A percentile compares a stretch with the other conserved stretches of the same genome.
Conservation (phyloP, 176 grass and related monocot genomes). For the Paspalum notatum region DNA sequence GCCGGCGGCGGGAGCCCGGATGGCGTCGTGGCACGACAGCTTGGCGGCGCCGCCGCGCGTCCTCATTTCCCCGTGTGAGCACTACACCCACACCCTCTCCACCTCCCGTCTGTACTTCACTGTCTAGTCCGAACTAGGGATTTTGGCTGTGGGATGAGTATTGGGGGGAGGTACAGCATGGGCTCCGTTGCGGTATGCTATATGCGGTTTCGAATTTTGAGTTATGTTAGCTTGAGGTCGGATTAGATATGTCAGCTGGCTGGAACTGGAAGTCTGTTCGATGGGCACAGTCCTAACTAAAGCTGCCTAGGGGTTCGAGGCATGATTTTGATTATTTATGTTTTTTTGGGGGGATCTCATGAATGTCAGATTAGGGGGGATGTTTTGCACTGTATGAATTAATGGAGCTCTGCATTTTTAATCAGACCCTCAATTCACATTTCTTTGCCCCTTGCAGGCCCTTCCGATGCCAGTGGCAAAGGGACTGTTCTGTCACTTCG, state of each 20-base stretch:
- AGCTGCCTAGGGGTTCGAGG: background rate
- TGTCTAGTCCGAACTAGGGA: background rate
- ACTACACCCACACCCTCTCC: background rate
- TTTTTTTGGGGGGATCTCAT: background rate
- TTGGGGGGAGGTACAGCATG: background rate
- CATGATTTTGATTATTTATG: background rate
- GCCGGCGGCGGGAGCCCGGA: background rate
- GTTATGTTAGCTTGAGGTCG: background rate
- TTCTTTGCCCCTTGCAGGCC: slow-evolving; percentile 41
- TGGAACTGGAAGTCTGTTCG: background rate
- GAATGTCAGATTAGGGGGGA: background rate
- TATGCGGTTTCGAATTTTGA: background rate
- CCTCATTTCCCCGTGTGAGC: slow-evolving; percentile 53
- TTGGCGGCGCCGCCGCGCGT: slow-evolving; percentile 46
- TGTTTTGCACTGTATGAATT: background rate
- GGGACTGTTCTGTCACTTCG: slow-evolving; percentile 64
- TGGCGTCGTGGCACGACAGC: slow-evolving; percentile 47
- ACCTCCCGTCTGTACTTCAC: background rate
- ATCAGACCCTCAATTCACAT: background rate
- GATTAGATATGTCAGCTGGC: background rate
- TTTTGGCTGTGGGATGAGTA: background rate
- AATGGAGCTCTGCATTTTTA: background rate
- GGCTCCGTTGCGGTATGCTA: background rate
- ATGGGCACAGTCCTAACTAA: background rate
- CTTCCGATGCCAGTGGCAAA: slow-evolving; percentile 42